These are phyloP conservation scores for Conoideocrella luteorostrata DNA, from an alignment of 2,329 filamentous ascomycete species.

Conservation along the genomic window DNA sequence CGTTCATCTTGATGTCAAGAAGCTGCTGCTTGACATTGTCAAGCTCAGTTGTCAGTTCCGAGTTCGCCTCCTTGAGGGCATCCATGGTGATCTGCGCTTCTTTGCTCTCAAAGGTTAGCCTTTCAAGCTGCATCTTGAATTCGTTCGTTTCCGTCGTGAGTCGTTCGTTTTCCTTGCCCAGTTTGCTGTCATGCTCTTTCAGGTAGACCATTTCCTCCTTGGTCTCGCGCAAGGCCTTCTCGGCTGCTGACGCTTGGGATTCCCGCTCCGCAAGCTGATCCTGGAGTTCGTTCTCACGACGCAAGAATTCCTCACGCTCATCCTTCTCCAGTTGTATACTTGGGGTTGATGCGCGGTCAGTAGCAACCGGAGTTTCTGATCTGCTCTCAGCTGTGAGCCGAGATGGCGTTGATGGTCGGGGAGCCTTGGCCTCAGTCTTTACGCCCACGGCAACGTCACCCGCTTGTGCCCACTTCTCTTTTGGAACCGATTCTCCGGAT, in stretches of 20 bases:
- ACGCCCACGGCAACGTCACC: slow-evolving; percentile 38
- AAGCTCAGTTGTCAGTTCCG: slow-evolving; percentile 83
- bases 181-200: slow-evolving; percentile 78
- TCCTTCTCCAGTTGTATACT: slow-evolving; percentile 89
- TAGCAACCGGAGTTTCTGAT: slow-evolving; percentile 57
- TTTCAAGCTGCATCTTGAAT: slow-evolving; percentile 93
- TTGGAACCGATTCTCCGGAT: slow-evolving; percentile 78
- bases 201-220: slow-evolving; percentile 81
- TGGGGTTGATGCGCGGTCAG: slow-evolving; percentile 81
- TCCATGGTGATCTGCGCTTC: slow-evolving; percentile 98
- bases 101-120: slow-evolving; percentile 91
- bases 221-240: slow-evolving; percentile 73
- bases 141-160: slow-evolving; percentile 83
- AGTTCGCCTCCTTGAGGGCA: slow-evolving; percentile 89
- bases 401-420: slow-evolving; percentile 47
- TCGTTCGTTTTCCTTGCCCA: slow-evolving; percentile 84
- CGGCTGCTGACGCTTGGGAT: slow-evolving; percentile 67
- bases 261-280: slow-evolving; percentile 95
- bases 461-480: slow-evolving; percentile 76
- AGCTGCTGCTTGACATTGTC: slow-evolving; percentile 96
- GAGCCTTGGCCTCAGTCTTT: slow-evolving; percentile 36
- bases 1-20: slow-evolving; percentile 91
- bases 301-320: slow-evolving; percentile 90
- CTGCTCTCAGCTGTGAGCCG: slow-evolving; percentile 50
- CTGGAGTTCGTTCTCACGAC: slow-evolving; percentile 93